Base-by-base conservation (phyloP, 306 rosid species). In the Cucurbita moschata region DNA sequence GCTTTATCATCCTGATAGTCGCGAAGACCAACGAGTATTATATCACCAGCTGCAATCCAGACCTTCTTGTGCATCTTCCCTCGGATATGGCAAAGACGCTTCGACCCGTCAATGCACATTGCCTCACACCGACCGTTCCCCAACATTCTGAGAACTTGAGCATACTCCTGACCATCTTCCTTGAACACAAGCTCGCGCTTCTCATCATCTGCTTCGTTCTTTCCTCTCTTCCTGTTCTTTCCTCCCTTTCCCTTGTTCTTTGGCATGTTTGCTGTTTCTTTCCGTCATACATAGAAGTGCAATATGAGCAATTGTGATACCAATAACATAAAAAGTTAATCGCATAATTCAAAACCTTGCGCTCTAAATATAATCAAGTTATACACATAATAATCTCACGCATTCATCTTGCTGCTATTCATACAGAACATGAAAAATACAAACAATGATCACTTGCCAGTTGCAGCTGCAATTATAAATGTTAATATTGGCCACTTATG, bases 221-320 rank as follows among this genome's bases (percentile, higher is more conserved):
- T 84, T 14, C 90, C 90, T 51, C 91, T 76, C 83, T 86, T 86
- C 66, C 90, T 50, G 82, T 86, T 86, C 83, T 84, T 84, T 0
- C 90, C 90, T 86, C 88, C 90, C 85, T 86, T 86, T 73, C 90
- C 90, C 83, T 86, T 86, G 53, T 86, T 86, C 90, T 86, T 86
- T 76, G 90, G 90, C 88, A 79, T 71, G 75, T 66, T 66, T 44
- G 4, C 54, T n/a, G 70, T 30, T 30, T 30, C 35, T 30, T 40
- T 9, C 16, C 40, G 70, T 40, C 23, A 39, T 39, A 63, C 51
- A 40, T 16, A 16, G 6, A 39, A 63, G 38, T 39, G 13, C 49
- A 15, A 30, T 30, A 62, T 62, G 8, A 62, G 47, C 6, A 62
- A 15, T 38, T 62, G 23, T 12, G 7, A 39, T 38, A 38, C 26